A percentile compares a stretch with the other conserved stretches of the same genome.
phyloP scores from a whole-genome alignment of 768 basidiomycete species.

The Candolleomyces efflorescens region DNA sequence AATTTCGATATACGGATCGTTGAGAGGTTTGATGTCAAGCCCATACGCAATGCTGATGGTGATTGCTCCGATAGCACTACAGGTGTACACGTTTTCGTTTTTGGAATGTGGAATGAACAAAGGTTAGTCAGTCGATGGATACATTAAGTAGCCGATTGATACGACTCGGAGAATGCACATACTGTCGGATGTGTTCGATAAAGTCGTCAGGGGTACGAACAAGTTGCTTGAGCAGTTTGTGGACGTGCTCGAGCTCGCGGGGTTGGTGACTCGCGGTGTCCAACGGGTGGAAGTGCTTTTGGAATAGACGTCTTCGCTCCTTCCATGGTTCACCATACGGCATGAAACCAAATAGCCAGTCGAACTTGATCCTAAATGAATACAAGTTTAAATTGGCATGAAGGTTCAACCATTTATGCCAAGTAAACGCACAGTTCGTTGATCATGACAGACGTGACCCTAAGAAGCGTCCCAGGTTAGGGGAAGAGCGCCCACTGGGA shows the following conservation, averaged over 20 bases:
- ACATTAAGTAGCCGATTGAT: too few relatives aligned
- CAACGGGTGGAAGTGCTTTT: constrained; percentile 44
- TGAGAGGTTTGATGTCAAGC: constrained; percentile 21
- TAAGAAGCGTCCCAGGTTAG: not conserved
- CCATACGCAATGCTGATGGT: constrained; percentile 32
- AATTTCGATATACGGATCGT: constrained; percentile 31
- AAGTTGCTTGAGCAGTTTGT: constrained; percentile 37
- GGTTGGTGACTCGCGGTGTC: constrained; percentile 38
- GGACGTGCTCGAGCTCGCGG: constrained; percentile 38
- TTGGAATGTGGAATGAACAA: not conserved
- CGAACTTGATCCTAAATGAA: constrained; percentile 9
- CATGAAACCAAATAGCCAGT: constrained; percentile 17
- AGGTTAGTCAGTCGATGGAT: not conserved
- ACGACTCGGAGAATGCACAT: constrained; percentile 10
- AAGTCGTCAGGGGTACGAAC: constrained; percentile 36
- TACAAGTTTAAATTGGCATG: not conserved
- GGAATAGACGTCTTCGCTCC: constrained; percentile 28
- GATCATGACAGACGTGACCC: constrained; percentile 8
- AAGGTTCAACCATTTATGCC: not conserved
- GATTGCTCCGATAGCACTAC: constrained; percentile 31
- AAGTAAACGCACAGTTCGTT: constrained; percentile 10
- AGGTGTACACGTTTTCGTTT: not conserved
- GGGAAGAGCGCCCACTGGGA: not conserved
- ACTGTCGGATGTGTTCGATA: constrained; percentile 43
- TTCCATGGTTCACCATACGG: constrained; percentile 15